Evolutionary conservation across 1,139 yeast species (phyloP).

Genomic region (Suhomyces atakaporum): DNA sequence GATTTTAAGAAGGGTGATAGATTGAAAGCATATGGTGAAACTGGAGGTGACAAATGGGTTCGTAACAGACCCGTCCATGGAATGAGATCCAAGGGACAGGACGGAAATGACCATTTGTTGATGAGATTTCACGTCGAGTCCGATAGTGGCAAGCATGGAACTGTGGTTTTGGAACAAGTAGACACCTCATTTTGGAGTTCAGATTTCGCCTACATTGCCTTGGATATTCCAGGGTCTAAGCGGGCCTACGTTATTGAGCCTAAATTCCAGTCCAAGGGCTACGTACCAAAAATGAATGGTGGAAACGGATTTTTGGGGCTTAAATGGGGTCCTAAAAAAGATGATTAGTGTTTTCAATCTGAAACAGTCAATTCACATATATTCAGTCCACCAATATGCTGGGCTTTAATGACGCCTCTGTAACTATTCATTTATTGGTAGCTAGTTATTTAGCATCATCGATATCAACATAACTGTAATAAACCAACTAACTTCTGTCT

Average conservation of each 20-base stretch:
- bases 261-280: slow-evolving; percentile 42
- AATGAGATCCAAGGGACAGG: slow-evolving; percentile 57
- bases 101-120: slow-evolving; percentile 76
- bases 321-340: slow-evolving; percentile 80
- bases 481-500: background rate
- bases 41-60: slow-evolving; percentile 72
- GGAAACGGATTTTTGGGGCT: slow-evolving; percentile 72
- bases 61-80: slow-evolving; percentile 79
- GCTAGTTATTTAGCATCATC: background rate
- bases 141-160: slow-evolving; percentile 51
- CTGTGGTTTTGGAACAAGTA: slow-evolving; percentile 77
- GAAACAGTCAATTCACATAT: too few species aligned
- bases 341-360: slow-evolving; percentile 23
- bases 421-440: background rate
- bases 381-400: too few species aligned
- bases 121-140: slow-evolving; percentile 91
- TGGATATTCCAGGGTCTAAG: slow-evolving; percentile 73
- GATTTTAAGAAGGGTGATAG: slow-evolving; percentile 57
- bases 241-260: slow-evolving; percentile 75
- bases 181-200: slow-evolving; percentile 67
- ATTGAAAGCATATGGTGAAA: slow-evolving; percentile 83
- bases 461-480: background rate
- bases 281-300: slow-evolving; percentile 33
- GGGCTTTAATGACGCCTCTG: slow-evolving; percentile 6
- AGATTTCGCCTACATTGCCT: slow-evolving; percentile 70